Evolutionary conservation across 345 rosid species (phyloP).

Genomic region (Salix arbutifolia): DNA sequence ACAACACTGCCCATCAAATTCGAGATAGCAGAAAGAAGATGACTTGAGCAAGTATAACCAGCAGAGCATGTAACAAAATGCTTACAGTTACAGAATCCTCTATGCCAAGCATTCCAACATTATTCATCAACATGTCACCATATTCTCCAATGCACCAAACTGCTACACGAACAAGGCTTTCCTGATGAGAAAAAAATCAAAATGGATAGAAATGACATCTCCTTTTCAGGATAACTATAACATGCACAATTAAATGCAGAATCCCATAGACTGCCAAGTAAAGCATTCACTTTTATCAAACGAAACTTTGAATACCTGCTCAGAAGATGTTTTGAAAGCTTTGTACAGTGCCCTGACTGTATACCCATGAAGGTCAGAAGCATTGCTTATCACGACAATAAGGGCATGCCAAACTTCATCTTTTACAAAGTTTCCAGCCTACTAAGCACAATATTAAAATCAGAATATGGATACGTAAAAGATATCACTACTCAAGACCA

Average conservation of each 20-base stretch:
- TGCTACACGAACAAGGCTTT: constrained; percentile 91
- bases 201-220: not conserved
- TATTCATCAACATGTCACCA: constrained; percentile 90
- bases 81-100: constrained; percentile 93
- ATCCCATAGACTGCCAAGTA: constrained; percentile 17
- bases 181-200: constrained; percentile 41
- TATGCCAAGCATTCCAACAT: constrained; percentile 73
- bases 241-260: constrained; percentile 20
- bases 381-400: constrained; percentile 89
- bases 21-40: not conserved
- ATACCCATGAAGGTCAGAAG: constrained; percentile 94
- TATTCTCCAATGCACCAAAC: constrained; percentile 99
- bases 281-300: constrained; percentile 5
- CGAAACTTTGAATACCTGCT: constrained; percentile 56
- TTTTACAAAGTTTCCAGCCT: constrained; percentile 99
- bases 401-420: constrained; percentile 98
- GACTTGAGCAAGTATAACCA: constrained; percentile 11
- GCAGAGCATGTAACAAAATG: constrained; percentile 2
- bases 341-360: constrained; percentile 78
- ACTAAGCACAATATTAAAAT: constrained; percentile 32
- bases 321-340: constrained; percentile 67
- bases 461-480: constrained; percentile 3
- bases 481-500: not conserved
- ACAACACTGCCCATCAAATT: constrained; percentile 6
- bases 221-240: not conserved